Evolutionary conservation across 1,139 yeast species (phyloP).

Genomic region (Protomyces pachydermus): DNA sequence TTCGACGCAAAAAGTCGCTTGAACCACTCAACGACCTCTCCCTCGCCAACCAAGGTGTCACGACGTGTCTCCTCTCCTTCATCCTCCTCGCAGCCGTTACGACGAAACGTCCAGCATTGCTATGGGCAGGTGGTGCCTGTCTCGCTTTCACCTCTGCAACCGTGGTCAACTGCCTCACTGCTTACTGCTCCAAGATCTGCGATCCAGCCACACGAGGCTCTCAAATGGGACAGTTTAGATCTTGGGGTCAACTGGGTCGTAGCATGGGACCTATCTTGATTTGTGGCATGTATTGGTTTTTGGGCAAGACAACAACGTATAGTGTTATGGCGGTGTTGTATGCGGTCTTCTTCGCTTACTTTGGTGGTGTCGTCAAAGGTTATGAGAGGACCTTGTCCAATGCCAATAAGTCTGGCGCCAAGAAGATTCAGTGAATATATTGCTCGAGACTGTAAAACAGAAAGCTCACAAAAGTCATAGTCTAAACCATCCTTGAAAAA

Average conservation of each 20-base stretch:
- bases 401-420: background rate
- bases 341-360: constrained; percentile 7
- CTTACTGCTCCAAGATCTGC: constrained; percentile 17
- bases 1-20: constrained; percentile 16
- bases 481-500: no score
- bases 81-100: constrained; percentile 16
- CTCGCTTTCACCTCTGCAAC: constrained; percentile 26
- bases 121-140: constrained; percentile 22
- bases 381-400: background rate
- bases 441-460: background rate
- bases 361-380: constrained; percentile 6
- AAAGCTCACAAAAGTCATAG: no score
- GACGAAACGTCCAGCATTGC: background rate
- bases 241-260: constrained; percentile 25
- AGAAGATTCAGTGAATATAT: background rate
- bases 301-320: constrained; percentile 24
- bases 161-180: constrained; percentile 23
- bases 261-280: constrained; percentile 22
- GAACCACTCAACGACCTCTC: constrained; percentile 6
- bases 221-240: constrained; percentile 23
- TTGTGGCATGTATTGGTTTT: constrained; percentile 26
- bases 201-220: constrained; percentile 8
- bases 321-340: constrained; percentile 6
- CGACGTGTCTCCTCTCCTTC: constrained; percentile 16
- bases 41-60: constrained; percentile 11